Base-by-base conservation (phyloP, 306 rosid genomes). In the Castanea mollissima region DNA sequence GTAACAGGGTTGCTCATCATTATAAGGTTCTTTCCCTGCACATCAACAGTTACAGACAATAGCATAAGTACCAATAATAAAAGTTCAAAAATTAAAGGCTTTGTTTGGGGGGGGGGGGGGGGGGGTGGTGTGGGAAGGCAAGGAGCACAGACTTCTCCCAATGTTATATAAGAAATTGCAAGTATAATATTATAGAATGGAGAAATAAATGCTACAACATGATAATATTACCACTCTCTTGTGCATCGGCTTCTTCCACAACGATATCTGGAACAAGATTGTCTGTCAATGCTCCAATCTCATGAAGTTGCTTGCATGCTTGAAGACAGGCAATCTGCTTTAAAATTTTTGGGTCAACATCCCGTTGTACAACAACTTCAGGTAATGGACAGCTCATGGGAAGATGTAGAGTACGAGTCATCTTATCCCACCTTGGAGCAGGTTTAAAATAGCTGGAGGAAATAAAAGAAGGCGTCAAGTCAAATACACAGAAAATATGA, bases 261-360 rank as follows among this genome's bases (percentile, higher is more conserved):
- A 85, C 83, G 63, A 85, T 81, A 70, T 86, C 89, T 14, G 97
- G 93, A 69, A 91, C 91, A 77, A 94, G 97, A 75, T 87, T 82
- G 83, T 92, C 93, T 1, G 94, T 90, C 78, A 94, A 85, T 74
- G 97, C 97, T 56, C 95, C 99, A 80, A 83, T 76, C 74, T 88
- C 77, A 65, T 94, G 99, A 81, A 92, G 97, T 86, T 87, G 83
- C 79, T 87, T 94, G 86, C 98, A 94, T 29, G 97, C 97, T 88
- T 94, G 92, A 81, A 94, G 93, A 79, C 97, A 94, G 52, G 97
- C 95, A 41, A 74, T 79, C 69, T 90, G 89, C 90, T 92, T 92
- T 55, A 86, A 59, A 72, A 55, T 2, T 73, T 87, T 92, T 18
- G 10, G 18, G 59, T 84, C 82, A 54, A 34, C n/a, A 19, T 34